These are phyloP conservation scores for Floccularia luteovirens DNA, from an alignment of 768 basidiomycete species.

Conservation along the genomic window DNA sequence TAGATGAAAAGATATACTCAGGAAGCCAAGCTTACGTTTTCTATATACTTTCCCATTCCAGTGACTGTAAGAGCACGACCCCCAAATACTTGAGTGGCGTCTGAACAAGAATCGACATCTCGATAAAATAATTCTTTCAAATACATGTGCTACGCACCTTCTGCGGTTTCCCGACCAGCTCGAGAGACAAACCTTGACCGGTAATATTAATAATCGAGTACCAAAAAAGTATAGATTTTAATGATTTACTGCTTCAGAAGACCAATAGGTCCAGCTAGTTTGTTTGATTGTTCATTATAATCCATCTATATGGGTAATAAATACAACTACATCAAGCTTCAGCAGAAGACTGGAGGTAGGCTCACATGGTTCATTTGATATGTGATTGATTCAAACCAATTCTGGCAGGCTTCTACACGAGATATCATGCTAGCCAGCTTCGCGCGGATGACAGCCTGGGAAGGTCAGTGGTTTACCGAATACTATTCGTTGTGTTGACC, in stretches of 20 bases:
- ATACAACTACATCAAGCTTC: conserved; percentile 4
- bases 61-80: conserved; percentile 82
- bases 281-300: conserved; percentile 77
- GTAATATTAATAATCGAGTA: conserved; percentile 2
- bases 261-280: conserved; percentile 84
- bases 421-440: conserved; percentile 90
- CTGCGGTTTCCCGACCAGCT: conserved; percentile 65
- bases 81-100: conserved; percentile 82
- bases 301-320: conserved; percentile 74
- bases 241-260: conserved; percentile 74
- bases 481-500: conserved; percentile 83
- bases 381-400: conserved; percentile 86
- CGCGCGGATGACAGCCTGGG: conserved; percentile 81
- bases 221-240: not conserved
- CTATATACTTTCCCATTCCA: conserved; percentile 81
- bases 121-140: conserved; percentile 22
- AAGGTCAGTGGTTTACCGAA: conserved; percentile 82
- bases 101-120: conserved; percentile 22
- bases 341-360: conserved; percentile 8
- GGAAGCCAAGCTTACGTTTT: conserved; percentile 44
- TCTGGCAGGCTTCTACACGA: conserved; percentile 77
- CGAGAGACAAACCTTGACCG: conserved; percentile 54
- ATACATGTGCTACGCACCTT: conserved; percentile 24
- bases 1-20: conserved; percentile 4
- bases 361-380: conserved; percentile 87